Conservation (phyloP, 306 rosid species). For the Calophaca sinica region DNA sequence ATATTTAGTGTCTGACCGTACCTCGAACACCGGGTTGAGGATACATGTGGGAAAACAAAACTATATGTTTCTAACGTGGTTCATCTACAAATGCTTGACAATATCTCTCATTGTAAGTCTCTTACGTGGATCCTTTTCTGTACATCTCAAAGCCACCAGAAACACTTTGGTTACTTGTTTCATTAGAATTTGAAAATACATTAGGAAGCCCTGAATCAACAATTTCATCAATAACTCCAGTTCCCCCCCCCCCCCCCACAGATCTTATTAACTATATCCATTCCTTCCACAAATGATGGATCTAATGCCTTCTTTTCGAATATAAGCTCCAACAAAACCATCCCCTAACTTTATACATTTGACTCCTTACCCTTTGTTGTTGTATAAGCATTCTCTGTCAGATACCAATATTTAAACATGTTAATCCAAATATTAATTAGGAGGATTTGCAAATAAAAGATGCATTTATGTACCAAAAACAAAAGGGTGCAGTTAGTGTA, state of each 20-base stretch:
- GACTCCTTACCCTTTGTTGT: slow-evolving; percentile 56
- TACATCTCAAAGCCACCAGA: slow-evolving; percentile 66
- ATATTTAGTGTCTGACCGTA: too few relatives aligned
- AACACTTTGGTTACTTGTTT: slow-evolving; percentile 58
- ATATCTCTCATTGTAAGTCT: slow-evolving; percentile 77
- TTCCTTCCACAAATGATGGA: slow-evolving; percentile 58
- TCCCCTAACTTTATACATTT: slow-evolving; percentile 82
- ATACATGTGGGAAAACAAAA: neutral
- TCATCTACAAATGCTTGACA: slow-evolving; percentile 50
- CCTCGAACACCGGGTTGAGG: too few relatives aligned
- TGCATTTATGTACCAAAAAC: neutral
- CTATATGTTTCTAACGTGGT: neutral
- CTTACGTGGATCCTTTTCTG: slow-evolving; percentile 56
- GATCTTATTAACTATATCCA: slow-evolving; percentile 62
- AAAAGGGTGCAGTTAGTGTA: neutral
- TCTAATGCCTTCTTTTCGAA: slow-evolving; percentile 74
- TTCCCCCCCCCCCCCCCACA: slow-evolving; percentile 31
- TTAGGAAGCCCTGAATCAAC: slow-evolving; percentile 58
- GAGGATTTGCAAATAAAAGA: slow-evolving; percentile 12
- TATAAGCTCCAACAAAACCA: slow-evolving; percentile 77
- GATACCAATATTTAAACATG: slow-evolving; percentile 12
- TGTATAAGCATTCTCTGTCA: slow-evolving; percentile 70
- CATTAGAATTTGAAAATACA: slow-evolving; percentile 54
- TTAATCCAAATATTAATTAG: neutral
- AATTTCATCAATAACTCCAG: slow-evolving; percentile 53